Conservation (phyloP, 352 stramenopile genomes). For the Ophiocytium majus region DNA sequence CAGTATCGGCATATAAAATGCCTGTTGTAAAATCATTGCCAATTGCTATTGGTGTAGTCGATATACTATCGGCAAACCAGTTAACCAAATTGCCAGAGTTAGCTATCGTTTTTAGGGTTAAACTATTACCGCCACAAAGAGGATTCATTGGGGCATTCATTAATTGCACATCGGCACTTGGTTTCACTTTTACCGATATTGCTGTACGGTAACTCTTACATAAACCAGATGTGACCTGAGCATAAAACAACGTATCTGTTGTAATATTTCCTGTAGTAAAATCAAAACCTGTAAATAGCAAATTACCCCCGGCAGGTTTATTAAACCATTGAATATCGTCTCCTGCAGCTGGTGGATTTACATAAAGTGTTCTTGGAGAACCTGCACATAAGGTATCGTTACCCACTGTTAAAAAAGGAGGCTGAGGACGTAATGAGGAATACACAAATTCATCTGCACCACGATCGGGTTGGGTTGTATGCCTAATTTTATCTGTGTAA, state of each 20-base stretch:
- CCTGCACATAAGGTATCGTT: conserved; percentile 19
- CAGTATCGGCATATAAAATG: conserved; percentile 21
- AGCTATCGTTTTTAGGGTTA: conserved; percentile 21
- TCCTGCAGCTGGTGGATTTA: conserved; percentile 19
- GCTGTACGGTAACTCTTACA: conserved; percentile 19
- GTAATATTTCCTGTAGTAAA: conserved; percentile 22
- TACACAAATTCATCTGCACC: conserved; percentile 20
- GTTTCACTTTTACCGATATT: conserved; percentile 22
- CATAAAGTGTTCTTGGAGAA: conserved; percentile 21
- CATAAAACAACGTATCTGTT: conserved; percentile 22
- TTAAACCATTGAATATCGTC: conserved; percentile 22
- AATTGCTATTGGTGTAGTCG: conserved; percentile 20
- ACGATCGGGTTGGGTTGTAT: conserved; percentile 19
- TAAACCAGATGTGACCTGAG: conserved; percentile 19
- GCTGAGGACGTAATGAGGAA: conserved; percentile 19
- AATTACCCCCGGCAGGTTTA: conserved; percentile 19
- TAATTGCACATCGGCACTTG: conserved; percentile 19
- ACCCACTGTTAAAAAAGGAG: conserved; percentile 20
- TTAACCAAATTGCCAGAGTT: conserved; percentile 21
- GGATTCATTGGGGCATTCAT: conserved; percentile 19
- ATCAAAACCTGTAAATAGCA: conserved; percentile 22
- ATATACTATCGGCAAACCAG: conserved; percentile 20
- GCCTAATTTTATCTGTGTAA: conserved; percentile 22
- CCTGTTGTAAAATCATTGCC: conserved; percentile 20
- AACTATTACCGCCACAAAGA: conserved; percentile 20